Evolutionary conservation across 345 rosid species (phyloP).

Genomic region (Turritis glabra): DNA sequence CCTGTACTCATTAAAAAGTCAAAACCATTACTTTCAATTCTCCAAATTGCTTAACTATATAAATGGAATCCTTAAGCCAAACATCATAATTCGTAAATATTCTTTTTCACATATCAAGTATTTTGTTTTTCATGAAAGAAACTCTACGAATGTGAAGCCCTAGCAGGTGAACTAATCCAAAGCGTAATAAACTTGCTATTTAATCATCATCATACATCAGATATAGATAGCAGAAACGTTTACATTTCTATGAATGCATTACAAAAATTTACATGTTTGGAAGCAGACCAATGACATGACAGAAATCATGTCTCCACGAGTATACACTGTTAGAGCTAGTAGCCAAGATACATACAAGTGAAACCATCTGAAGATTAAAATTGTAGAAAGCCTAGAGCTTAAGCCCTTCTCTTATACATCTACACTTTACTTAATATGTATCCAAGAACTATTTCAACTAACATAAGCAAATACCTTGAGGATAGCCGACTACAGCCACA

Average conservation of each 20-base stretch:
- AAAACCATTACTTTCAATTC: not conserved
- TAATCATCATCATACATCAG: not conserved
- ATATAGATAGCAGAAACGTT: not conserved
- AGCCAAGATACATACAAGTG: not conserved
- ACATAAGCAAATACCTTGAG: slow-evolving; percentile 58
- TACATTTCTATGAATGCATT: not conserved
- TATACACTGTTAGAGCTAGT: not conserved
- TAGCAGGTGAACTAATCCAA: not conserved
- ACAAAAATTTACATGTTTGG: not conserved
- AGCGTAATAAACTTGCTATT: not conserved
- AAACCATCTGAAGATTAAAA: not conserved
- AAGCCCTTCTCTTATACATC: not conserved
- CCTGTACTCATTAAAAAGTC: slow-evolving; percentile 60
- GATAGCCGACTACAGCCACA: slow-evolving; percentile 88
- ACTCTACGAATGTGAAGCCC: not conserved
- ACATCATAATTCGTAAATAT: not conserved
- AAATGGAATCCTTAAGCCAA: not conserved
- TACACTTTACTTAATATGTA: not conserved
- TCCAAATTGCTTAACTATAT: not conserved
- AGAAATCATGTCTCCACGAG: not conserved
- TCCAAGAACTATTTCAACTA: not conserved
- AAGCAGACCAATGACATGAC: not conserved
- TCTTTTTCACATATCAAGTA: not conserved
- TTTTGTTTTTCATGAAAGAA: not conserved
- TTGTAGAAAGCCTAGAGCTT: not conserved